Conservation (phyloP, 2,329 filamentous ascomycete species). For the Neonectria hederae region DNA sequence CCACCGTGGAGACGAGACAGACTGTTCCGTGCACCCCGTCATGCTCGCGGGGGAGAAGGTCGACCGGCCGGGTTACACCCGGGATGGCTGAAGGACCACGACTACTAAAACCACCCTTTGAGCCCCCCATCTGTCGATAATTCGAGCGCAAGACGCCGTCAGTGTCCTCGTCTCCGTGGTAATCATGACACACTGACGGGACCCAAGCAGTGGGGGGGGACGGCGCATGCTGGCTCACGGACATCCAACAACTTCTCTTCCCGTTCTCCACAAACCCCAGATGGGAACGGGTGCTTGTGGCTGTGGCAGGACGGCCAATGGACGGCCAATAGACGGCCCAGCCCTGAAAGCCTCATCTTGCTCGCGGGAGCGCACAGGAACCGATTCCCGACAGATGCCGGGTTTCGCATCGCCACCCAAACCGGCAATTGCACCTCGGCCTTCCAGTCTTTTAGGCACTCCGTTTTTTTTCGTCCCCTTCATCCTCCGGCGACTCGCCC, state of each 20-base stretch:
- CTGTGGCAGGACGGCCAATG: too few relatives aligned
- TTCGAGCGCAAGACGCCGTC: conserved; percentile 11
- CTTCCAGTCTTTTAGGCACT: not conserved
- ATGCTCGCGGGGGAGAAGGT: not conserved
- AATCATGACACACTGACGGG: conserved; percentile 27
- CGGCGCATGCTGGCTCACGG: conserved; percentile 22
- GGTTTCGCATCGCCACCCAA: conserved; percentile 24
- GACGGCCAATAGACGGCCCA: conserved; percentile 3
- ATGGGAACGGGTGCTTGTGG: not conserved
- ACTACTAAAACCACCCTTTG: conserved; percentile 11
- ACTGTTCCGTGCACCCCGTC: not conserved
- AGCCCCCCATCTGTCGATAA: conserved; percentile 10
- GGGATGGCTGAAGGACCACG: not conserved
- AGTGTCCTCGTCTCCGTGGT: not conserved
- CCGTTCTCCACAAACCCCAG: conserved; percentile 26
- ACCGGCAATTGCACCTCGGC: conserved; percentile 24
- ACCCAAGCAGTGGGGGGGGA: conserved; percentile 15
- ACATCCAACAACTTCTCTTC: not conserved
- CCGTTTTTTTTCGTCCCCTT: too few relatives aligned
- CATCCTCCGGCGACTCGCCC: conserved; percentile 10
- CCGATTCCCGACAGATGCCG: conserved; percentile 38
- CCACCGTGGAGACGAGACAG: too few relatives aligned
- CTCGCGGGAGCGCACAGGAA: conserved; percentile 16
- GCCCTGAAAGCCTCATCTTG: not conserved
- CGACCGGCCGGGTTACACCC: conserved; percentile 25